These are phyloP conservation scores for Mortierella alpina DNA, from an alignment of 192 early-diverging fungal species.

Conservation along the genomic window DNA sequence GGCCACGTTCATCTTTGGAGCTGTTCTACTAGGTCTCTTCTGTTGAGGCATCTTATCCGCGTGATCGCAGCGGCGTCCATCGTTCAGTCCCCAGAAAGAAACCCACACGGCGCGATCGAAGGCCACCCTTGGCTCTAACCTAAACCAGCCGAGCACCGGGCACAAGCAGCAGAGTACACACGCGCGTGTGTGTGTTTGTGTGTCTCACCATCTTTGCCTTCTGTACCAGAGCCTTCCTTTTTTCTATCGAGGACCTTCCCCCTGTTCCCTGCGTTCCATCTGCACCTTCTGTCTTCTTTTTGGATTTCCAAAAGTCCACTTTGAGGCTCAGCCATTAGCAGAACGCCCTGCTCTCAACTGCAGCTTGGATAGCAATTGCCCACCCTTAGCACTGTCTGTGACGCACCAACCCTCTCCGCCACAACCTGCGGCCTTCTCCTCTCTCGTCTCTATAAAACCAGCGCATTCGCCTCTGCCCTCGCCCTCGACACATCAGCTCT, in stretches of 20 bases:
- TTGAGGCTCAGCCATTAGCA: slow-evolving; percentile 43
- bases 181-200: too few species aligned
- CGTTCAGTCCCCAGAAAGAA: too few species aligned
- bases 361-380: background rate
- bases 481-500: background rate
- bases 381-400: slow-evolving; percentile 1
- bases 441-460: background rate
- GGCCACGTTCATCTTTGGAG: too few species aligned
- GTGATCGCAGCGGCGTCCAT: too few species aligned
- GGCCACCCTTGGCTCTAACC: too few species aligned
- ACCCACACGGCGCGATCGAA: too few species aligned
- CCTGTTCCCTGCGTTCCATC: background rate
- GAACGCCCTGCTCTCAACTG: background rate
- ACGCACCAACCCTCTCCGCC: background rate
- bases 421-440: background rate
- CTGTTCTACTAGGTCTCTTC: too few species aligned
- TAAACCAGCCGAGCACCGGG: too few species aligned
- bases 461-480: background rate
- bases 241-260: slow-evolving; percentile 3
- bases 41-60: too few species aligned
- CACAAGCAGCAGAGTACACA: too few species aligned
- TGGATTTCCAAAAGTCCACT: slow-evolving; percentile 54
- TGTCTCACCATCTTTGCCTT: too few species aligned
- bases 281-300: slow-evolving; percentile 16
- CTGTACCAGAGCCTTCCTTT: background rate